phyloP scores from a whole-genome alignment of 2,329 filamentous ascomycete genomes.

The Trichoderma sp. region DNA sequence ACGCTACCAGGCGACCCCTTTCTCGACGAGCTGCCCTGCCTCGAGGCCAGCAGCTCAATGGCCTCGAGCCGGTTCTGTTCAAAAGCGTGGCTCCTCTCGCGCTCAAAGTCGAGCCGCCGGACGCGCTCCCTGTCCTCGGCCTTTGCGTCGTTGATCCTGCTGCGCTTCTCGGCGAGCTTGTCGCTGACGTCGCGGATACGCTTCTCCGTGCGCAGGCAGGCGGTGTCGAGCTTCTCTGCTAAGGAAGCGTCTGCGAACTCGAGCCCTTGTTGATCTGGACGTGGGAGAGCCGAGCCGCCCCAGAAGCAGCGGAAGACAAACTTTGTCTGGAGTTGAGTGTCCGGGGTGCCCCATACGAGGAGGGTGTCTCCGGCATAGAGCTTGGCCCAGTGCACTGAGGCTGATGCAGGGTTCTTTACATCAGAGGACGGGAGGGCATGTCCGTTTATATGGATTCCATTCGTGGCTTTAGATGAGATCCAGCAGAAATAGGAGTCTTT shows the following conservation, averaged over 20 bases:
- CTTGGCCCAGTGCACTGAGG: slow-evolving; percentile 65
- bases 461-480: slow-evolving; percentile 76
- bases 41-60: slow-evolving; percentile 41
- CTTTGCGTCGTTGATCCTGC: slow-evolving; percentile 45
- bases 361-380: slow-evolving; percentile 78
- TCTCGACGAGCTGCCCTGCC: slow-evolving; percentile 30
- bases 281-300: slow-evolving; percentile 53
- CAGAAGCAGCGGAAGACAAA: slow-evolving; percentile 57
- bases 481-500: slow-evolving; percentile 66
- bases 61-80: slow-evolving; percentile 52
- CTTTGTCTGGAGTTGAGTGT: slow-evolving; percentile 44
- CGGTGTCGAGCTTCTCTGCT: slow-evolving; percentile 50
- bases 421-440: slow-evolving; percentile 61
- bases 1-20: slow-evolving; percentile 35
- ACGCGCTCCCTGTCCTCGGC: slow-evolving; percentile 47
- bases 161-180: slow-evolving; percentile 43
- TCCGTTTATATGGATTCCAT: slow-evolving; percentile 76
- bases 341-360: slow-evolving; percentile 63
- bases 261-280: slow-evolving; percentile 33
- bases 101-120: slow-evolving; percentile 46
- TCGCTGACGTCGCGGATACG: slow-evolving; percentile 44
- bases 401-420: slow-evolving; percentile 52
- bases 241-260: slow-evolving; percentile 41
- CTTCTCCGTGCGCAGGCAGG: slow-evolving; percentile 48
- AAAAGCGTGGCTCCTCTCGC: slow-evolving; percentile 52